phyloP scores from a whole-genome alignment of 129 eudicot species.

The Artemisia annua region DNA sequence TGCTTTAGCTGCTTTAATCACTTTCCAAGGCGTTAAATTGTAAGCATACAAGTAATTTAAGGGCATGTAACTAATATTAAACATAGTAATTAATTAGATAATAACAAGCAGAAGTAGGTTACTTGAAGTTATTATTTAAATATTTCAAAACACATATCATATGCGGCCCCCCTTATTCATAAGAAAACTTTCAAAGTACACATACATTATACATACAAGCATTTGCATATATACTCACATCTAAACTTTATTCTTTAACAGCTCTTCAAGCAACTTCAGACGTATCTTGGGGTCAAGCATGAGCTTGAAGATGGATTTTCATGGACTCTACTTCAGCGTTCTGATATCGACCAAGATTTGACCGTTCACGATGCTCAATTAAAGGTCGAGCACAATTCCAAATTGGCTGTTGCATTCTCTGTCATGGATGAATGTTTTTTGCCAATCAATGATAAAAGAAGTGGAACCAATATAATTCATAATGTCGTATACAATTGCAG shows the following conservation, averaged over 20 bases:
- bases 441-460: conserved; percentile 79
- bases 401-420: conserved; percentile 79
- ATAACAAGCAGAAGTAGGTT: too few relatives aligned
- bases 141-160: too few relatives aligned
- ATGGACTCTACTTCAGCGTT: conserved; percentile 71
- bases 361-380: conserved; percentile 25
- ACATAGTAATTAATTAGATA: too few relatives aligned
- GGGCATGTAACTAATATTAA: too few relatives aligned
- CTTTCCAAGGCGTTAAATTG: too few relatives aligned
- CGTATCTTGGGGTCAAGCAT: conserved; percentile 63
- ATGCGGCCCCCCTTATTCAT: too few relatives aligned
- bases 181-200: too few relatives aligned
- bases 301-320: conserved; percentile 81
- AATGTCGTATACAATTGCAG: conserved; percentile 79
- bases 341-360: conserved; percentile 45
- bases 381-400: conserved; percentile 66
- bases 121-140: too few relatives aligned
- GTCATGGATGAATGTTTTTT: conserved; percentile 91
- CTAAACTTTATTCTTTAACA: conserved; percentile 26
- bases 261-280: conserved; percentile 61
- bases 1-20: too few relatives aligned
- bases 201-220: too few relatives aligned
- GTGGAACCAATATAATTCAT: conserved; percentile 62
- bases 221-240: neutral
- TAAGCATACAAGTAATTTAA: too few relatives aligned